Base-by-base conservation (phyloP, 768 basidiomycete species). In the Phylloporus rhodoxanthus region DNA sequence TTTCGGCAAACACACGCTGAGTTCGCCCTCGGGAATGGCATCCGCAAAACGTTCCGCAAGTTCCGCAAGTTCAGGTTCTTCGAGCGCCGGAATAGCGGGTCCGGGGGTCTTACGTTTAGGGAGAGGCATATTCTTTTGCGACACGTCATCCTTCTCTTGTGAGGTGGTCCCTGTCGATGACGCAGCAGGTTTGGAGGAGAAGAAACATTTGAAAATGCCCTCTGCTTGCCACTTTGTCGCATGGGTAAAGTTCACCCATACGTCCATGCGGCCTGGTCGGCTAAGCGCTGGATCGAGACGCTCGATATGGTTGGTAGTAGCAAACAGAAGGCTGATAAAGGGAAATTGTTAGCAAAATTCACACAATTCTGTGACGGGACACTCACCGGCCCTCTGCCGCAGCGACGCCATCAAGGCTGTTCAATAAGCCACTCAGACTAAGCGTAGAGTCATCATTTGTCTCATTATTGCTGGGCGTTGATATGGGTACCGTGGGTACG, bases 291-390 rank as follows among this genome's bases (percentile, higher is more conserved):
- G 91, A 67, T 96, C 92, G 29, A 96, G 77, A 40, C 90, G 84
- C 63, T 95, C 91, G 58, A 92, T 90, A 64, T 95, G 92, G 70
- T 96, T 96, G 11, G 90, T 92, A 7, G 90, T 92, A 46, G 91
- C 91, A 67, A 94, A 93, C 9, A 94, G 75, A 51, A 95, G 76
- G 34, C 88, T 62, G 28, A 50, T 49, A 47, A n/a, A 44, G 46
- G 43, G 53, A 45, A 53, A 33, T 25, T 23, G 26, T 63, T 17
- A 57, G 65, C 52, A 15, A 55, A 57, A 51, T 38, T 20, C 13
- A 6, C 57, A 29, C 57, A 50, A 8, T 11, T 25, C 29, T 25
- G 30, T 39, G 34, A 52, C 23, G 51, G 43, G 42, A 40, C 5
- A 74, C 86, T 59, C 63, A 89, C 85, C 89, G 82, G 67, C 89